Evolutionary conservation across 1,284 basidiomycete species (phyloP).

Genomic region (Sutorius eximius): DNA sequence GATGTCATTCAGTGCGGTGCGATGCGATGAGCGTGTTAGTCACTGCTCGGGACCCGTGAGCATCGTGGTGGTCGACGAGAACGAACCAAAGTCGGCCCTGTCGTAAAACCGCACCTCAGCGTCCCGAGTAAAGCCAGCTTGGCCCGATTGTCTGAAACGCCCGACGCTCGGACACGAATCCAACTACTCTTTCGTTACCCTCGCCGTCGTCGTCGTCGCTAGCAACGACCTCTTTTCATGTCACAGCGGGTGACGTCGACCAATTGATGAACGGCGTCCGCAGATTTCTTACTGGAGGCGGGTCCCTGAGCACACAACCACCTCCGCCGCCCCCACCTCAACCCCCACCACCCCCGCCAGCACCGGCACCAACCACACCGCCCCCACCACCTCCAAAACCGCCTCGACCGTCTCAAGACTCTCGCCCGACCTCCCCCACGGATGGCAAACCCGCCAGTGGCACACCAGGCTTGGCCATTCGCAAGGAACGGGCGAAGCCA

Average conservation of each 20-base stretch:
- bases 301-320: slow-evolving; percentile 26
- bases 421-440: slow-evolving; percentile 27
- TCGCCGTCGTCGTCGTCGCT: not conserved
- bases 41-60: slow-evolving; percentile 9
- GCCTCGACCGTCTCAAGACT: slow-evolving; percentile 47
- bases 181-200: not conserved
- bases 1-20: slow-evolving; percentile 8
- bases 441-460: slow-evolving; percentile 34
- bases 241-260: slow-evolving; percentile 18
- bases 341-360: slow-evolving; percentile 7
- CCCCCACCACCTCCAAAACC: slow-evolving; percentile 33
- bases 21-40: slow-evolving; percentile 1
- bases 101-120: not conserved
- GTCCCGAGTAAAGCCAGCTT: not conserved
- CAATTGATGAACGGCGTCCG: slow-evolving; percentile 69
- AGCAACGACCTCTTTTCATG: slow-evolving; percentile 25
- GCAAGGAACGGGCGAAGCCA: slow-evolving; percentile 49
- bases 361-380: slow-evolving; percentile 19
- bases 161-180: not conserved
- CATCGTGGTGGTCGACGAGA: slow-evolving; percentile 23
- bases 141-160: not conserved
- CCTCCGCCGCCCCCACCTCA: slow-evolving; percentile 16
- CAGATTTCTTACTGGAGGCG: slow-evolving; percentile 57
- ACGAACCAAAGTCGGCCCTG: slow-evolving; percentile 14
- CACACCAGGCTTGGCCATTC: slow-evolving; percentile 52